Evolutionary conservation across 2,329 filamentous ascomycete species (phyloP).

Genomic region (Elsinoe ampelina): DNA sequence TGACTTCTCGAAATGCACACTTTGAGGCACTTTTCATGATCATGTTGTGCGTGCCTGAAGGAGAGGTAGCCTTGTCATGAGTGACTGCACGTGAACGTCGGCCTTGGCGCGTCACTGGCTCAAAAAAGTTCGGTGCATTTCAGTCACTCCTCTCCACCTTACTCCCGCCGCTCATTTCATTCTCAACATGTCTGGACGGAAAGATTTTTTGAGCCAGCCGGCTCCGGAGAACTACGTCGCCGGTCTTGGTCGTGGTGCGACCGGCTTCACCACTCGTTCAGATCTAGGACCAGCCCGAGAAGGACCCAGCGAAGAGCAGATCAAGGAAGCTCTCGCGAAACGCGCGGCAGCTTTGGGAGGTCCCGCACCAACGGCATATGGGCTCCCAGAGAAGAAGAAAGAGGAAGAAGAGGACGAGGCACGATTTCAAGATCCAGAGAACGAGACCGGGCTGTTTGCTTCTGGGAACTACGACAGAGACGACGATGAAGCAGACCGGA

Average conservation of each 20-base stretch:
- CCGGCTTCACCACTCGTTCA: conserved; percentile 93
- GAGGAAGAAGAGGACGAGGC: conserved; percentile 67
- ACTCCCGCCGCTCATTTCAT: neutral
- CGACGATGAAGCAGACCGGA: conserved; percentile 92
- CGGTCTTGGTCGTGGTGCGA: conserved; percentile 93
- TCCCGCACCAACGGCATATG: conserved; percentile 63
- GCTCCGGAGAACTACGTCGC: conserved; percentile 62
- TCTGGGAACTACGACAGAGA: conserved; percentile 95
- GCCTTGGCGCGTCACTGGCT: neutral
- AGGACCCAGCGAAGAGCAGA: conserved; percentile 93
- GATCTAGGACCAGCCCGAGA: conserved; percentile 92
- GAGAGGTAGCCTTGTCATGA: too few species aligned
- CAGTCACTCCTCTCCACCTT: neutral
- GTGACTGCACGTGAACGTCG: neutral
- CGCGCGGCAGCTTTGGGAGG: conserved; percentile 73
- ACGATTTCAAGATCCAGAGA: conserved; percentile 90
- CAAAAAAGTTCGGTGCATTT: neutral
- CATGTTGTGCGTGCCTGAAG: too few species aligned
- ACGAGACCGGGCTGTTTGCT: conserved; percentile 90
- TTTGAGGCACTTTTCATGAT: too few species aligned
- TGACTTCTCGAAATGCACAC: too few species aligned
- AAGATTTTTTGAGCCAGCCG: conserved; percentile 83
- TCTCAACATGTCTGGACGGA: conserved; percentile 49
- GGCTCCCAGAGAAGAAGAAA: conserved; percentile 58
- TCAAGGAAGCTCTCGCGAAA: conserved; percentile 94